Percentiles rank a stretch among this genome's conserved stretches.
These are phyloP conservation scores for Coriaria nepalensis DNA, from an alignment of 306 rosid species.

Conservation along the genomic window DNA sequence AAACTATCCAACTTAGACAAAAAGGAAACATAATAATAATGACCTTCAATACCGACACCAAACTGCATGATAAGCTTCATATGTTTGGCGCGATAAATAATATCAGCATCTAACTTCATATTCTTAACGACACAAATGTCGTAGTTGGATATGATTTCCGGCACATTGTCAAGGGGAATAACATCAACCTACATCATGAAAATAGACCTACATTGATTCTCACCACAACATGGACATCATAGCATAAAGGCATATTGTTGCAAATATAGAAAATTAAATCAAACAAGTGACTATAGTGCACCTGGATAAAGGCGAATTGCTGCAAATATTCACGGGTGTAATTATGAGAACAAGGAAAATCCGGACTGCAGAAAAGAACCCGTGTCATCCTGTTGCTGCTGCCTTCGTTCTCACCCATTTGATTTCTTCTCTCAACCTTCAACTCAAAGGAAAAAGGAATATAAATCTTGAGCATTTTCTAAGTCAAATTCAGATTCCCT, in stretches of 20 bases:
- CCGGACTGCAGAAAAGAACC: conserved; percentile 65
- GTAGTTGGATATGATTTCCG: conserved; percentile 43
- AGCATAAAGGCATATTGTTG: too few relatives aligned
- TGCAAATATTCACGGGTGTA: conserved; percentile 54
- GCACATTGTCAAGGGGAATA: conserved; percentile 53
- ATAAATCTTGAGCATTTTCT: neutral
- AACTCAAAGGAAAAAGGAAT: conserved; percentile 14
- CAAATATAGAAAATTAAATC: neutral
- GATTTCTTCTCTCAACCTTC: conserved; percentile 12
- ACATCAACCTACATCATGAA: conserved; percentile 52
- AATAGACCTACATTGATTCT: neutral
- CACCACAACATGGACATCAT: too few relatives aligned
- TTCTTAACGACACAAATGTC: conserved; percentile 44
- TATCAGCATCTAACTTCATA: conserved; percentile 50
- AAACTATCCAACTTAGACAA: neutral
- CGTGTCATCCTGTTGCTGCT: conserved; percentile 24
- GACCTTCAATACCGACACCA: conserved; percentile 93
- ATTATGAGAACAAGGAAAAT: conserved; percentile 47
- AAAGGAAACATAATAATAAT: conserved; percentile 8
- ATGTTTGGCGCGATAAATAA: conserved; percentile 50
- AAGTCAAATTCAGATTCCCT: too few relatives aligned
- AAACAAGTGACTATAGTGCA: conserved; percentile 4
- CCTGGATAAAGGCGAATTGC: conserved; percentile 51
- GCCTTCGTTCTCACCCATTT: conserved; percentile 4
- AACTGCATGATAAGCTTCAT: conserved; percentile 81